phyloP scores from a whole-genome alignment of 1,284 basidiomycete species.

The Trichosporon inkin region DNA sequence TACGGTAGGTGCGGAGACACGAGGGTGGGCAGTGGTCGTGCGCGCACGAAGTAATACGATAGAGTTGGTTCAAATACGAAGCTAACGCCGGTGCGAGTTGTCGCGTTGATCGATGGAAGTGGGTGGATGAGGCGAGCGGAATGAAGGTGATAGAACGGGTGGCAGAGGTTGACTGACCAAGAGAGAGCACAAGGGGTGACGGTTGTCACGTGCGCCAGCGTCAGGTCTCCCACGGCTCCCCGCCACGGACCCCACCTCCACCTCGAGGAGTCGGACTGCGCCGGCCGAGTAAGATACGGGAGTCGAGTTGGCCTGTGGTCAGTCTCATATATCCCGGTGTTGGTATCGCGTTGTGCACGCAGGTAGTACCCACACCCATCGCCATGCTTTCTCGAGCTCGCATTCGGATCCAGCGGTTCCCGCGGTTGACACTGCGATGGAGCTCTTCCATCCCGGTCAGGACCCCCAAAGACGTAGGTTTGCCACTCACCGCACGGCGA shows the following conservation, averaged over 20 bases:
- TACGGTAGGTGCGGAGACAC: no score
- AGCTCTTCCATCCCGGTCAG: slow-evolving; percentile 10
- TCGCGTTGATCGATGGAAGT: not conserved
- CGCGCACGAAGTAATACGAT: no score
- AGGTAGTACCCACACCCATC: not conserved
- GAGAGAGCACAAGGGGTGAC: not conserved
- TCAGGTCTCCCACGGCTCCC: not conserved
- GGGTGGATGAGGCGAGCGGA: not conserved
- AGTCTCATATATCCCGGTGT: not conserved
- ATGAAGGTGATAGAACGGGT: slow-evolving; percentile 2
- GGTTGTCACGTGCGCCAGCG: not conserved
- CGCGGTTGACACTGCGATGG: slow-evolving; percentile 4
- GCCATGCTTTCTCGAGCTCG: slow-evolving; percentile 14
- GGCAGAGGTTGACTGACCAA: not conserved
- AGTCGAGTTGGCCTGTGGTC: not conserved
- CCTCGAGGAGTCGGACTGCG: not conserved
- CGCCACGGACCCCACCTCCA: slow-evolving; percentile 1
- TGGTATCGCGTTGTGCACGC: not conserved
- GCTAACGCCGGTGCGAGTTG: no score
- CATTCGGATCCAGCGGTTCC: slow-evolving; percentile 7
- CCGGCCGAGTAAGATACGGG: not conserved
- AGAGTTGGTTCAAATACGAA: no score
- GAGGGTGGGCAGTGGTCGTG: no score
- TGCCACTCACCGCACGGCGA: not conserved
- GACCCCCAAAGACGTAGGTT: slow-evolving; percentile 23